Percentiles rank a stretch among this genome's conserved stretches.
phyloP scores from a whole-genome alignment of 2,329 filamentous ascomycete species.

The Magnaporthiopsis incrustans region DNA sequence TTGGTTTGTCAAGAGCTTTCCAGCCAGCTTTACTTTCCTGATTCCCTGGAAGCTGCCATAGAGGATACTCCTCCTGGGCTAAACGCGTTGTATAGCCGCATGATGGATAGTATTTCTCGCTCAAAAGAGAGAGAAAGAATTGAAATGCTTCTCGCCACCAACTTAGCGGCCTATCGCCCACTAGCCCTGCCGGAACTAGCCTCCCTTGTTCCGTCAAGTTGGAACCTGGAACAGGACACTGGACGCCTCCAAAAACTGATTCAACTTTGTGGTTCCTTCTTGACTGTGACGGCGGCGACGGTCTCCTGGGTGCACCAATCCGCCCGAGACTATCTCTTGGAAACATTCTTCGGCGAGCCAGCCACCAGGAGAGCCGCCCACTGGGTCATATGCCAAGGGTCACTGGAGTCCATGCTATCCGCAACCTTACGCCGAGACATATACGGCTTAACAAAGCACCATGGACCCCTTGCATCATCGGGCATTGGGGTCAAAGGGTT shows the following conservation, averaged over 20 bases:
- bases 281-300: constrained; percentile 16
- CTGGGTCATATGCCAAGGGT: background rate
- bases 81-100: constrained; percentile 18
- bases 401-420: background rate
- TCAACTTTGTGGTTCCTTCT: constrained; percentile 21
- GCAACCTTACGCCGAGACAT: background rate
- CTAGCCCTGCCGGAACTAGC: constrained; percentile 15
- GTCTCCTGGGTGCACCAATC: constrained; percentile 23
- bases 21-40: constrained; percentile 11
- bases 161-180: constrained; percentile 14
- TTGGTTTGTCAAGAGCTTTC: constrained; percentile 24
- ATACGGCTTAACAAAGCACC: background rate
- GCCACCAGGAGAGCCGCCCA: background rate
- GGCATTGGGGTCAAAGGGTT: background rate
- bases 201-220: constrained; percentile 10
- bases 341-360: constrained; percentile 1
- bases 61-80: too few species aligned
- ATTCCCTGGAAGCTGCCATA: too few species aligned
- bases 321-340: constrained; percentile 21
- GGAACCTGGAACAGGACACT: background rate
- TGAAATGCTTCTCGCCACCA: constrained; percentile 13
- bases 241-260: constrained; percentile 13
- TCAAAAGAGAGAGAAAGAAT: constrained; percentile 11
- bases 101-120: constrained; percentile 16
- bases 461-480: background rate